Conservation (phyloP, 495 filamentous ascomycete species). For the Jackrogersella minutella region DNA sequence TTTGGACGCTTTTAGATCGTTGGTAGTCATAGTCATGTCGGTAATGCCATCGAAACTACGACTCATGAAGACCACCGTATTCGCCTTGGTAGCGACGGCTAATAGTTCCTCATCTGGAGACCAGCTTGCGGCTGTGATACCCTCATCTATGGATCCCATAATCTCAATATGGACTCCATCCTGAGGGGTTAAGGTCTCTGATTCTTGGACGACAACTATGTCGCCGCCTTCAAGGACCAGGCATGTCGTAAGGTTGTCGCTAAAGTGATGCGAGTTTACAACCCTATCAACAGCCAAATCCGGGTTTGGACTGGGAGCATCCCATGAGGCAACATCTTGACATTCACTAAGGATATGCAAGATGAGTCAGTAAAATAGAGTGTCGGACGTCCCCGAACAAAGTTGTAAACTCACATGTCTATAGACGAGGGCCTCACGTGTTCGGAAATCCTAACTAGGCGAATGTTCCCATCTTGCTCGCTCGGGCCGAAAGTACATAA, state of each 20-base stretch:
- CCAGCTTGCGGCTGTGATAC: constrained; percentile 89
- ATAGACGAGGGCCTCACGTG: constrained; percentile 47
- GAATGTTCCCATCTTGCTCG: constrained; percentile 66
- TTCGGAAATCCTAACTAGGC: constrained; percentile 65
- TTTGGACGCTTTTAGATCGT: constrained; percentile 86
- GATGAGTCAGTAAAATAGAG: constrained; percentile 23
- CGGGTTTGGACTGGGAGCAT: constrained; percentile 76
- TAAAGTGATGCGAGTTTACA: constrained; percentile 81
- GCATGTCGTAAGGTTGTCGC: constrained; percentile 76
- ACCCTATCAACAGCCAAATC: constrained; percentile 74
- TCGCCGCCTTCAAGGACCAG: constrained; percentile 90
- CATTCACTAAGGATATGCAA: constrained; percentile 39
- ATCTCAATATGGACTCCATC: constrained; percentile 79
- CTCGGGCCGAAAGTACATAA: constrained; percentile 81
- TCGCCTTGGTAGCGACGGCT: constrained; percentile 78
- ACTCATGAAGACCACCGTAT: constrained; percentile 91
- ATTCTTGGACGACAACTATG: constrained; percentile 83
- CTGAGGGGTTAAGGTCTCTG: constrained; percentile 59
- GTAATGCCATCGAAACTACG: constrained; percentile 84
- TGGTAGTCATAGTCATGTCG: constrained; percentile 70
- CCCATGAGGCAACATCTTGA: constrained; percentile 80
- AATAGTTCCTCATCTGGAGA: constrained; percentile 94
- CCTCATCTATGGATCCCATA: constrained; percentile 89
- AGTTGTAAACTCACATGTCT: constrained; percentile 53
- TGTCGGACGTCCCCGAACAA: constrained; percentile 20